Evolutionary conservation across 1,139 yeast species (phyloP), one percentile per base, ranked within the genome.

Genomic region (Pichia sp.): DNA sequence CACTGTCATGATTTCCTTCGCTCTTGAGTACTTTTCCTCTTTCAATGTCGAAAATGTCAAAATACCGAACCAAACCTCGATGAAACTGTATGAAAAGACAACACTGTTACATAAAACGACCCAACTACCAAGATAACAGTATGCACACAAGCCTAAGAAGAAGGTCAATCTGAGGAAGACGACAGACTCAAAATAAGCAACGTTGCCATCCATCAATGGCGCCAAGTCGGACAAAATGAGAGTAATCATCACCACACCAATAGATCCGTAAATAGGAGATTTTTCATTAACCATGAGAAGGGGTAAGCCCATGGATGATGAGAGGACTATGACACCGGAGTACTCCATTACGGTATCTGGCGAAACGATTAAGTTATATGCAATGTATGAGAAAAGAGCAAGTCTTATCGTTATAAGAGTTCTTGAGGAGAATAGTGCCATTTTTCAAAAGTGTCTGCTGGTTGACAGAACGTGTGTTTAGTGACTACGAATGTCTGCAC

Each of bases 1-100:
- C 44, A 62, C 64, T 44, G 62, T 55, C 38, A 74, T 64, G 38
- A 64, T 55, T 37, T 61, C 64, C 32, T 46, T 38, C 2, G 32
- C 33, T 33, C 48, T 47, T n/a, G 37, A 31, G 6, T 37, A 24
- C 47, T 67, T 72, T 51, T 77, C 91, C 41, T 81, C 88, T 48
- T 78, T 70, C 46, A 82, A 62, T 33, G 79, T 69, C 52, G 70
- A 74, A 55, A 67, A 80, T 32, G 78, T 68, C 48, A 80, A 61
- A 44, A 79, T 76, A 49, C 79, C 77, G 51, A 77, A 62, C 88
- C 88, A 81, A 23, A 80, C 67, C 53, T 82, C 93, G 45, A 74
- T 54, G 48, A 80, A 78, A n/a, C 75, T 57, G 52, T 72, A 80
- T 3, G 72, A 64, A 45, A 80, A 77, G 3, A 78, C 71, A 32